These are phyloP conservation scores for Berkeleyomyces basicola DNA, from an alignment of 2,329 filamentous ascomycete species.

Conservation along the genomic window DNA sequence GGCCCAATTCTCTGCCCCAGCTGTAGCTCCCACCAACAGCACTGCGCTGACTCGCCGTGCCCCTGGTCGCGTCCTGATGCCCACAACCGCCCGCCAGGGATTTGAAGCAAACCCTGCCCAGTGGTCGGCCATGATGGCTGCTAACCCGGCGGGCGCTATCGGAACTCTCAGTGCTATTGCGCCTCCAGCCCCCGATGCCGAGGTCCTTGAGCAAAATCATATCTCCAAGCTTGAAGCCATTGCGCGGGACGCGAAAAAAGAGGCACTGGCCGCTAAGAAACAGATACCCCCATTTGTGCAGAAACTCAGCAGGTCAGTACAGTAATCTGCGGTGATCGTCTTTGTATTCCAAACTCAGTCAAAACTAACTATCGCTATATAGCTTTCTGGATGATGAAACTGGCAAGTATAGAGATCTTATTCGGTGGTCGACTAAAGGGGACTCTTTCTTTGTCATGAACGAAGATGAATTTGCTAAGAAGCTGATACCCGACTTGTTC, in stretches of 20 bases:
- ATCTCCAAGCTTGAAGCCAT: constrained; percentile 65
- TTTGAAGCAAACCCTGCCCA: constrained; percentile 24
- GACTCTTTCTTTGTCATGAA: constrained; percentile 94
- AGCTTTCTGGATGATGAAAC: constrained; percentile 78
- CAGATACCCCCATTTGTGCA: constrained; percentile 96
- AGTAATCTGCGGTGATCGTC: too few species aligned
- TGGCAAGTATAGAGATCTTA: constrained; percentile 73
- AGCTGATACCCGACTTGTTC: constrained; percentile 90
- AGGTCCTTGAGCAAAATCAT: constrained; percentile 42
- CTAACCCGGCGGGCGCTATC: constrained; percentile 9
- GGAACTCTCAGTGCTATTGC: constrained; percentile 6
- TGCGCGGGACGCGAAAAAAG: constrained; percentile 67
- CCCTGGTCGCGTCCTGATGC: constrained; percentile 34
- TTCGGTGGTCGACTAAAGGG: constrained; percentile 91
- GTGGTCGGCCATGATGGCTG: constrained; percentile 11
- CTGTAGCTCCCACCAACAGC: constrained; percentile 23
- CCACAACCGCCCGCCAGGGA: constrained; percentile 23
- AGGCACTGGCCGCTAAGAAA: constrained; percentile 78
- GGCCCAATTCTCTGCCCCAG: constrained; percentile 4
- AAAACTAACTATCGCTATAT: constrained; percentile 16
- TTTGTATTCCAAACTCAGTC: not conserved
- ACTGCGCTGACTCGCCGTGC: constrained; percentile 36
- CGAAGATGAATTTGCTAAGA: constrained; percentile 96
- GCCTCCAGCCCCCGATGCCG: constrained; percentile 5
- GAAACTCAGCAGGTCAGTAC: constrained; percentile 78